These are phyloP conservation scores for Alternaria metachromatica DNA, from an alignment of 2,329 filamentous ascomycete species.

Conservation along the genomic window DNA sequence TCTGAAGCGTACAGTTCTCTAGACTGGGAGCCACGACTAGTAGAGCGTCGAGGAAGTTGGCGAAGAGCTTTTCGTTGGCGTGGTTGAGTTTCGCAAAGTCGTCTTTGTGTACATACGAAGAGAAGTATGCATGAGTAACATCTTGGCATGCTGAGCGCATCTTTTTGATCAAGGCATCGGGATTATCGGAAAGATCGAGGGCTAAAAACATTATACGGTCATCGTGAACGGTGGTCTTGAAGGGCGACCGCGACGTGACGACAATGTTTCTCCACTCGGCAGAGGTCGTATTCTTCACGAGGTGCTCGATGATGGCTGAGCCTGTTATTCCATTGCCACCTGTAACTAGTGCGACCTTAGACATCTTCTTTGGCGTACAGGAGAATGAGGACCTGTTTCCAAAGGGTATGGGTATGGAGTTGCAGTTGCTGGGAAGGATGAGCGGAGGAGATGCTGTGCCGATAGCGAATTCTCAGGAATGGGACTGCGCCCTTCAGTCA, in stretches of 20 bases:
- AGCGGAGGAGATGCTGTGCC: not conserved
- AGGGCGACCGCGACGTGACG: conserved; percentile 11
- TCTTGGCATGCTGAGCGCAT: not conserved
- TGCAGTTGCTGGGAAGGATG: not conserved
- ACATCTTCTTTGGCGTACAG: not conserved
- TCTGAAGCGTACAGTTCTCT: conserved; percentile 7
- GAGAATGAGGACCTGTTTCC: not conserved
- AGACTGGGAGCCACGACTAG: not conserved
- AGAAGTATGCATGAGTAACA: conserved; percentile 16
- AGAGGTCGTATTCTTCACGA: conserved; percentile 1
- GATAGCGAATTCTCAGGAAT: not conserved
- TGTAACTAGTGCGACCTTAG: conserved; percentile 8
- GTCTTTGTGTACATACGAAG: conserved; percentile 13
- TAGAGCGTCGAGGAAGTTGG: conserved; percentile 9
- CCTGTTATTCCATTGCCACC: conserved; percentile 15
- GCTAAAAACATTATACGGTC: conserved; percentile 8
- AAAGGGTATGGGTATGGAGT: not conserved
- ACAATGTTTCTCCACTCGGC: conserved; percentile 9
- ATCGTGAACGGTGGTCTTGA: conserved; percentile 8
- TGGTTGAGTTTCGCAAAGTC: conserved; percentile 7
- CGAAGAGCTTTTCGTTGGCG: conserved; percentile 1
- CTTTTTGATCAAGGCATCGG: not conserved
- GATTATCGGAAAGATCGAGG: conserved; percentile 3
- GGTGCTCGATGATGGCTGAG: conserved; percentile 11
- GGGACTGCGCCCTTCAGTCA: not conserved